Conservation (phyloP, 108 stramenopile genomes). For the Heterococcus sp. region DNA sequence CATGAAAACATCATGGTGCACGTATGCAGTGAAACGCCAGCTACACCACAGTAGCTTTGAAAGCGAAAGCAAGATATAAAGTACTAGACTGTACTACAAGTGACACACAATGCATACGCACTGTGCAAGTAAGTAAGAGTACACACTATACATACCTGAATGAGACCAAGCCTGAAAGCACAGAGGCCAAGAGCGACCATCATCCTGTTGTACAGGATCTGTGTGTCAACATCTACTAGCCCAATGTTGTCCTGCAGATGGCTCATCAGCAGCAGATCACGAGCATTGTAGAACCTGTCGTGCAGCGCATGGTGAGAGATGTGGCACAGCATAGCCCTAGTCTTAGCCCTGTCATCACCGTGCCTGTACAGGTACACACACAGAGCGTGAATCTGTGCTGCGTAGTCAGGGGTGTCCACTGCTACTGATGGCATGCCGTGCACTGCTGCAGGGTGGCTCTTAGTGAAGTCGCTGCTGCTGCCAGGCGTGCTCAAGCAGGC, state of each 20-base stretch:
- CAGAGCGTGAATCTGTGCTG: conserved; percentile 50
- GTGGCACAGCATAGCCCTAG: conserved; percentile 91
- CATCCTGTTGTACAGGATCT: conserved; percentile 95
- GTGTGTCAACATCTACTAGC: conserved; percentile 76
- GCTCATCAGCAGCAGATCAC: conserved; percentile 94
- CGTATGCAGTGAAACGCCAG: too few species aligned
- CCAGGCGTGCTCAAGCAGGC: conserved; percentile 53
- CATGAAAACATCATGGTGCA: too few species aligned
- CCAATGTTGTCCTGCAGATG: conserved; percentile 75
- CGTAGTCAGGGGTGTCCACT: conserved; percentile 25
- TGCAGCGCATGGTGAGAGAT: conserved; percentile 93
- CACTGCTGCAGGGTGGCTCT: conserved; percentile 68
- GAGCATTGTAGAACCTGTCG: conserved; percentile 89
- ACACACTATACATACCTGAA: too few species aligned
- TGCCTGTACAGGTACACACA: conserved; percentile 84
- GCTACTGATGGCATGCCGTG: conserved; percentile 64
- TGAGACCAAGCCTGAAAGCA: conserved; percentile 90
- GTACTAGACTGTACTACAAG: too few species aligned
- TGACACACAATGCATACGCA: too few species aligned
- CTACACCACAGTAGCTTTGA: too few species aligned
- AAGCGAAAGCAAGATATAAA: too few species aligned
- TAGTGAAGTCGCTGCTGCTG: conserved; percentile 22
- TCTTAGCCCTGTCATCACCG: conserved; percentile 77
- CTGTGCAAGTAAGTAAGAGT: too few species aligned
- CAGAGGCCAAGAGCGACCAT: conserved; percentile 93